These are phyloP conservation scores for Wickerhamiella siamensis DNA, from an alignment of 805 yeast species.

Conservation along the genomic window DNA sequence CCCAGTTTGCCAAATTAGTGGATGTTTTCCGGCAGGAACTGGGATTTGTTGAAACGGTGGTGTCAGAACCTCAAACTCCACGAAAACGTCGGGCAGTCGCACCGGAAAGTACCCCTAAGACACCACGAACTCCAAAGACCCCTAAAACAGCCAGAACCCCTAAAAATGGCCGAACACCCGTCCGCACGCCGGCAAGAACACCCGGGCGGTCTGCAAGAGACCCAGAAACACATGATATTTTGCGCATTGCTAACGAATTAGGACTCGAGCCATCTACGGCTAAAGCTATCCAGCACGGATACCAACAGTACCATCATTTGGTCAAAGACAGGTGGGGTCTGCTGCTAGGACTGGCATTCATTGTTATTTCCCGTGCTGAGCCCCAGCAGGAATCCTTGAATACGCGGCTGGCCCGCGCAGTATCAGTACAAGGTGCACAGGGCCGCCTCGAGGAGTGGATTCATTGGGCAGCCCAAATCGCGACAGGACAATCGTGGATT, in stretches of 20 bases:
- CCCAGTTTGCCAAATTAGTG: constrained; percentile 9
- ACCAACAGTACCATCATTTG: constrained; percentile 18
- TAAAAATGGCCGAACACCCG: constrained; percentile 1
- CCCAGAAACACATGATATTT: constrained; percentile 6
- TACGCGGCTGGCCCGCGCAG: constrained; percentile 3
- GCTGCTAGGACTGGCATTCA: constrained; percentile 22
- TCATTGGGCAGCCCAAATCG: constrained; percentile 22
- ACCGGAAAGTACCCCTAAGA: not conserved
- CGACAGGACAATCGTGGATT: constrained; percentile 26
- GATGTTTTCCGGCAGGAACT: constrained; percentile 8
- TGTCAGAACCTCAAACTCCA: not conserved
- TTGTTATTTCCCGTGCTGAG: constrained; percentile 20
- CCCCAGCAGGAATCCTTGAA: constrained; percentile 15
- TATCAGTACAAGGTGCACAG: not conserved
- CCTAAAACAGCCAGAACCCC: not conserved
- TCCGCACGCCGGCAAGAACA: not conserved
- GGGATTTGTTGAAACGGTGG: not conserved
- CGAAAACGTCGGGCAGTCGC: not conserved
- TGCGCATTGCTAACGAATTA: constrained; percentile 6
- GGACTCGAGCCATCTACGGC: constrained; percentile 7
- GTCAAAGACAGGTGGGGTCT: constrained; percentile 26
- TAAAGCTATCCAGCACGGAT: constrained; percentile 18
- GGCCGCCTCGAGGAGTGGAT: constrained; percentile 23
- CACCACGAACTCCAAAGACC: not conserved
- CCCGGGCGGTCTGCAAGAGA: constrained; percentile 2